phyloP scores from a whole-genome alignment of 768 basidiomycete genomes.

The Lactifluus volemus region DNA sequence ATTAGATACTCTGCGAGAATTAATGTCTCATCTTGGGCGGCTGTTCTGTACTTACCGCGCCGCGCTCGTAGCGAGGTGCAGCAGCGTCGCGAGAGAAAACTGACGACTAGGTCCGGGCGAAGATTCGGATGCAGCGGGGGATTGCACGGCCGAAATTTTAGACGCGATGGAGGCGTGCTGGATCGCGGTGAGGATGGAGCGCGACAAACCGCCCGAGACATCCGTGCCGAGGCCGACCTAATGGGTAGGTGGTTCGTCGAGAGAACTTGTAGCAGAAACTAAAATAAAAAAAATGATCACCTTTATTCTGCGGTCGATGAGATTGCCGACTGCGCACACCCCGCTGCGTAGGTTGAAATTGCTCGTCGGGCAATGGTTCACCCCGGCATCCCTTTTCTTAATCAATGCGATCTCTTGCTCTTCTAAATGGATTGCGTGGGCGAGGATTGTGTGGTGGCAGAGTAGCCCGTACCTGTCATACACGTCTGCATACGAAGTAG shows the following conservation, averaged over 20 bases:
- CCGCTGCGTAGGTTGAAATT: conserved; percentile 91
- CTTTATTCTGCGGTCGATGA: conserved; percentile 82
- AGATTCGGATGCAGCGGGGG: conserved; percentile 5
- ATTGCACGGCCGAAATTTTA: conserved; percentile 58
- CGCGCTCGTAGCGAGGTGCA: too few relatives aligned
- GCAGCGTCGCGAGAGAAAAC: too few relatives aligned
- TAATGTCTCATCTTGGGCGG: too few relatives aligned
- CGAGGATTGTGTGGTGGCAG: too few relatives aligned
- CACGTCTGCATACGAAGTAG: too few relatives aligned
- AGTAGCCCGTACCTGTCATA: too few relatives aligned
- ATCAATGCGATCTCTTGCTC: conserved; percentile 68
- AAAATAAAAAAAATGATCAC: conserved; percentile 25
- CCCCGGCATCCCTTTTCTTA: conserved; percentile 52
- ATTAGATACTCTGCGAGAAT: too few relatives aligned
- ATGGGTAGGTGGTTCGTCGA: conserved; percentile 32
- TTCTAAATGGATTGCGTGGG: conserved; percentile 49
- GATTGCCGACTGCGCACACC: conserved; percentile 65
- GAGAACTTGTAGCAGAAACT: not conserved
- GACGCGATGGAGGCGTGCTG: conserved; percentile 32
- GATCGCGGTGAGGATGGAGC: conserved; percentile 69
- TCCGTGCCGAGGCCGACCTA: conserved; percentile 36
- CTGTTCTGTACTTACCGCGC: too few relatives aligned
- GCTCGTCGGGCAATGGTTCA: conserved; percentile 91
- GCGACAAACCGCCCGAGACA: conserved; percentile 78
- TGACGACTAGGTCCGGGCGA: too few relatives aligned